Conservation (phyloP, 768 basidiomycete genomes). For the Strobilomyces confusus region DNA sequence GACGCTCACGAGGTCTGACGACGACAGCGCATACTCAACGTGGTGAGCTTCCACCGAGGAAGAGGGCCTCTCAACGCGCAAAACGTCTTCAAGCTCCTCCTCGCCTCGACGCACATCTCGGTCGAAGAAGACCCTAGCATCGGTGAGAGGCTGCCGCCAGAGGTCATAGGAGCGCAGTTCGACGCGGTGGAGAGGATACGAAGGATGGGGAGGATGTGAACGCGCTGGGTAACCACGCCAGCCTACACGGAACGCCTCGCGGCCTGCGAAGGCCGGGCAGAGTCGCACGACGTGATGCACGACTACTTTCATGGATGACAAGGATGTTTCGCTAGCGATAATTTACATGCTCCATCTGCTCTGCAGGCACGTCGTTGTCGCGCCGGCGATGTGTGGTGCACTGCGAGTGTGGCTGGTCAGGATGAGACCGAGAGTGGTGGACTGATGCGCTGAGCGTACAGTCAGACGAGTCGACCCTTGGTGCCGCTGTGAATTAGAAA, state of each 20-base stretch:
- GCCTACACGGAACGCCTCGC: neutral
- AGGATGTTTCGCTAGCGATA: too few species aligned
- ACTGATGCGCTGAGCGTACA: too few species aligned
- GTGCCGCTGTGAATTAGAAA: too few species aligned
- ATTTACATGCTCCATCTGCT: too few species aligned
- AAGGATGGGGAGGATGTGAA: constrained; percentile 1
- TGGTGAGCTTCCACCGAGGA: constrained; percentile 23
- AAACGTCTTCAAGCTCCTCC: constrained; percentile 17
- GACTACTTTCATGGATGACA: too few species aligned
- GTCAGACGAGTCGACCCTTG: too few species aligned
- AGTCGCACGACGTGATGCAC: neutral
- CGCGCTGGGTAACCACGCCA: neutral
- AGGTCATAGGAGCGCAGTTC: constrained; percentile 12
- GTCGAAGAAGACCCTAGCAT: constrained; percentile 20
- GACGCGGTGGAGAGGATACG: constrained; percentile 13
- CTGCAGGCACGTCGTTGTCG: too few species aligned
- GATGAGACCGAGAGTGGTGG: too few species aligned
- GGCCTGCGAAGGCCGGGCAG: neutral
- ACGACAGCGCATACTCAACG: constrained; percentile 16
- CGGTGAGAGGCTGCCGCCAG: constrained; percentile 7
- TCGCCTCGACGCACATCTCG: constrained; percentile 17
- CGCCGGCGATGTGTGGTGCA: too few species aligned
- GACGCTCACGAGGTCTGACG: neutral
- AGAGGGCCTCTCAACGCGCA: constrained; percentile 21
- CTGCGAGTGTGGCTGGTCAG: too few species aligned